Base-by-base conservation (phyloP, 2,329 filamentous ascomycete species). In the Aspergillus sp. region DNA sequence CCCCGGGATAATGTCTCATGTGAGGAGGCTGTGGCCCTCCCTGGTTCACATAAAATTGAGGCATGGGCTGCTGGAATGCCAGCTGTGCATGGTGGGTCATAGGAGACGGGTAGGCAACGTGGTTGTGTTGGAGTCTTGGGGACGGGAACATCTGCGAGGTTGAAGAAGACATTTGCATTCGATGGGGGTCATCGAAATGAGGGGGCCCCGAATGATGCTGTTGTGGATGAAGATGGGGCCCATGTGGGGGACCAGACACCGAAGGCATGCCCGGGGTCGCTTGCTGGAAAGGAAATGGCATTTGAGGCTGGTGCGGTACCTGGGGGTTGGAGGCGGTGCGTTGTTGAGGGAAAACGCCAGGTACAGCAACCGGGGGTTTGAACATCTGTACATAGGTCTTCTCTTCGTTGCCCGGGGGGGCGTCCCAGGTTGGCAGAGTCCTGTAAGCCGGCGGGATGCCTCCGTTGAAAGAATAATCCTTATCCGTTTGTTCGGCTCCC, bases 71-170 rank as follows among this genome's bases (percentile, higher is more conserved):
- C 38, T 78, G 81, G 61, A 85, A 89, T 9, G 79, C 77, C 56
- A 88, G 76, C 60, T 88, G 83, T 26, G 79, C 78, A 52, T 83
- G 82, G 19, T 83, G 82, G 45, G 78, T 79, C 73, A 87, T 82
- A 8, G 80, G 78, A 2, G 78, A 79, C 19, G 80, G 79, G 56
- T 89, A 90, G 3, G 79, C 79, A 64, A 88, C 80, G 29, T 82
- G 80, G 38, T 57, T 77, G 52, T 83, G 84, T 44, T 81, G 78
- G 56, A 89, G 78, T 43, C 89, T 82, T 42, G 91, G 89, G 10
- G 90, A 95, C 6, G 87, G 85, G 64, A 88, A 93, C 2, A 88
- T 88, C 58, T 90, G 88, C 3, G 83, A 83, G 27, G 86, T 89
- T 55, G 84, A 89, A 5, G 83, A 86, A 48, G 86, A 87, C 71